Evolutionary conservation across 345 rosid species (phyloP).

Genomic region (Eucalyptus viminalis): DNA sequence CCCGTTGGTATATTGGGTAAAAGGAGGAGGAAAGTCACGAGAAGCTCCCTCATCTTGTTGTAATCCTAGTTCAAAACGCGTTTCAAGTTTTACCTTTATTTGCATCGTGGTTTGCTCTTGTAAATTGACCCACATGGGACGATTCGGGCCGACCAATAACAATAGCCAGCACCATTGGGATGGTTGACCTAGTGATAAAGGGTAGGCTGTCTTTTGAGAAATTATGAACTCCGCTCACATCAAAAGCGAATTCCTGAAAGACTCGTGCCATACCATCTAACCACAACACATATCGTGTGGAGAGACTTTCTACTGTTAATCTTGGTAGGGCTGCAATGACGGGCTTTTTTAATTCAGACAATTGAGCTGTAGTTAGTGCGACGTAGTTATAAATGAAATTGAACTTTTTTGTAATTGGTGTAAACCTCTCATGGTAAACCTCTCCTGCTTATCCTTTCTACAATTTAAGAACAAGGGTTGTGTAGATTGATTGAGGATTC

Average conservation of each 20-base stretch:
- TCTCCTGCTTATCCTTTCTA: not conserved
- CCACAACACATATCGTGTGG: accelerated
- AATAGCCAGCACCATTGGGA: not conserved
- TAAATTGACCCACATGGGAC: not conserved
- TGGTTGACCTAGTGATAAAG: not conserved
- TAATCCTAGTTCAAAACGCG: not conserved
- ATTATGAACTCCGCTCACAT: not conserved
- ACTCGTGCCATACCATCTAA: accelerated
- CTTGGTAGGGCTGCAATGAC: not conserved
- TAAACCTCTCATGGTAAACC: not conserved
- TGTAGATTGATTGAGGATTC: not conserved
- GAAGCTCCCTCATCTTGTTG: not conserved
- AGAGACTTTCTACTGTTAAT: accelerated
- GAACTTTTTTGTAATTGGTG: not conserved
- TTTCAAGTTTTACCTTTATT: not conserved
- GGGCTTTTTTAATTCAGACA: accelerated
- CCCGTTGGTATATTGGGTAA: not conserved
- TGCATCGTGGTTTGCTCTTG: not conserved
- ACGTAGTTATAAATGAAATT: not conserved
- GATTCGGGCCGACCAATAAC: not conserved
- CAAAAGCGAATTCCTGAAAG: not conserved
- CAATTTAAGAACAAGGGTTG: not conserved
- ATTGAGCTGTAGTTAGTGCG: accelerated
- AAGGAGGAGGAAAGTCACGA: not conserved
- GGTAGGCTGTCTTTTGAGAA: not conserved